phyloP scores from a whole-genome alignment of 768 basidiomycete species.

The Butyriboletus loyo region DNA sequence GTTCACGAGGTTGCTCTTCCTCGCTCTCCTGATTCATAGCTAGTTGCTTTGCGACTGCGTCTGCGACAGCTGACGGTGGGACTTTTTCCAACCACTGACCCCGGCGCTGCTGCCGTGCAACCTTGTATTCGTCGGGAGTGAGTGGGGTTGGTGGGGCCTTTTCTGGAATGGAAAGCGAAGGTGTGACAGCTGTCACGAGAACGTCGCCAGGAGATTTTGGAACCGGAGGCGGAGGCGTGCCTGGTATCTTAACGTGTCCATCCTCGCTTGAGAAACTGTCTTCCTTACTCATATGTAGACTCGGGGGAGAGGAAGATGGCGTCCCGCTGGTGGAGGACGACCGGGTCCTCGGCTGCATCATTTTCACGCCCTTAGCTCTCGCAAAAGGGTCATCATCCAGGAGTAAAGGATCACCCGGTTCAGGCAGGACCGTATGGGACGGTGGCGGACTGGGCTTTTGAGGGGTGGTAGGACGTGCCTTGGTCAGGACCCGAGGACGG shows the following conservation, averaged over 20 bases:
- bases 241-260: constrained; percentile 2
- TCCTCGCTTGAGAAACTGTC: constrained; percentile 5
- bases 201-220: background rate
- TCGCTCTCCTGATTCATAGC: constrained; percentile 11
- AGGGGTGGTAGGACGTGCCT: constrained; percentile 35
- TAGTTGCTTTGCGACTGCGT: constrained; percentile 26
- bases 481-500: constrained; percentile 29
- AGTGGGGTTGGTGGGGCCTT: constrained; percentile 11
- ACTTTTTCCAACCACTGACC: constrained; percentile 40
- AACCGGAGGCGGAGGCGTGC: background rate
- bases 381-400: constrained; percentile 48
- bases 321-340: constrained; percentile 1
- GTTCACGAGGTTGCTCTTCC: constrained; percentile 18
- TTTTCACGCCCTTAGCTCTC: constrained; percentile 48
- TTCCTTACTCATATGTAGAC: constrained; percentile 1
- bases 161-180: background rate
- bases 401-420: constrained; percentile 22
- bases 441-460: constrained; percentile 17
- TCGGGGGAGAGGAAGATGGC: background rate
- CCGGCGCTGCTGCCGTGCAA: constrained; percentile 39
- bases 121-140: constrained; percentile 39
- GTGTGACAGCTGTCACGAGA: background rate
- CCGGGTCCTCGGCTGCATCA: constrained; percentile 34
- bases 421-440: constrained; percentile 6
- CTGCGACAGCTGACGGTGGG: constrained; percentile 35